Percentiles rank a stretch among this genome's conserved stretches.
Evolutionary conservation across 129 eudicot genomes (phyloP).

Genomic region (Artemisia argyi): DNA sequence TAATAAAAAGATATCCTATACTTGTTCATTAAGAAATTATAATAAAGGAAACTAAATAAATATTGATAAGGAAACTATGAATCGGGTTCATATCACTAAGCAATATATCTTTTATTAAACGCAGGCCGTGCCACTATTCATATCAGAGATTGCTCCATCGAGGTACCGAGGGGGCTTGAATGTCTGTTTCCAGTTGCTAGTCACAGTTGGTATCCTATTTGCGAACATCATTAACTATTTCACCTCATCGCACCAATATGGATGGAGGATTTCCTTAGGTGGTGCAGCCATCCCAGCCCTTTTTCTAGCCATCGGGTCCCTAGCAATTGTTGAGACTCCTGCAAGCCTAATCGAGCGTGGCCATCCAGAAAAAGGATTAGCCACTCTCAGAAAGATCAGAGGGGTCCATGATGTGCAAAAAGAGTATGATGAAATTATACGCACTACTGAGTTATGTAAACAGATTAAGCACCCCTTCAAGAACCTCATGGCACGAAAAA

Average conservation of each 20-base stretch:
- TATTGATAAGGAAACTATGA: no score
- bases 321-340: conserved; percentile 55
- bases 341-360: conserved; percentile 62
- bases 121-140: conserved; percentile 48
- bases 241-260: conserved; percentile 41
- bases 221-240: conserved; percentile 54
- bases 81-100: no score
- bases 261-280: conserved; percentile 68
- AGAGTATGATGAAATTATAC: conserved; percentile 45
- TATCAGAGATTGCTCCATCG: conserved; percentile 72
- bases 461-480: conserved; percentile 51
- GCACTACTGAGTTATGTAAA: conserved; percentile 43
- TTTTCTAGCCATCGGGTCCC: conserved; percentile 57
- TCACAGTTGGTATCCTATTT: conserved; percentile 56
- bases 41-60: no score
- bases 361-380: conserved; percentile 25
- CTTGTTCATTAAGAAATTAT: no score
- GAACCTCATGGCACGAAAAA: conserved; percentile 39
- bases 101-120: no score
- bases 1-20: no score
- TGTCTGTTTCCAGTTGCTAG: conserved; percentile 54
- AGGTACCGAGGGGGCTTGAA: conserved; percentile 58
- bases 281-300: conserved; percentile 66
- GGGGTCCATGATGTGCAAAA: conserved; percentile 55
- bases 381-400: conserved; percentile 41